Evolutionary conservation across 805 yeast genomes (phyloP).

Genomic region (Diddensiella transvaalensis): DNA sequence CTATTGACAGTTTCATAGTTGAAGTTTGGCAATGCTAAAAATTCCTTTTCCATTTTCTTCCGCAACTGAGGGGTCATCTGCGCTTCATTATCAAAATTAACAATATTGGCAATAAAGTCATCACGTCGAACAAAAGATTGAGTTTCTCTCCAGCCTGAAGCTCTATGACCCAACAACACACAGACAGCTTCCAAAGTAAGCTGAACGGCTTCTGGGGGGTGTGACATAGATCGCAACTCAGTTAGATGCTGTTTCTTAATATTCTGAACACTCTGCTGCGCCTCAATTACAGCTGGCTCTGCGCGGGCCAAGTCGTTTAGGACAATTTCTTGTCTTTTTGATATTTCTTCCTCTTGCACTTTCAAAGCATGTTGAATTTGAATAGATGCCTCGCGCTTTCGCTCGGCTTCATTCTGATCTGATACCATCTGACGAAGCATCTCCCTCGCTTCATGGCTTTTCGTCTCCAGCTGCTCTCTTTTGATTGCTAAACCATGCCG

Average conservation of each 20-base stretch:
- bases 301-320: conserved; percentile 64
- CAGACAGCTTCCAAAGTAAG: conserved; percentile 86
- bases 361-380: conserved; percentile 68
- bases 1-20: conserved; percentile 72
- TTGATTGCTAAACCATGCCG: conserved; percentile 53
- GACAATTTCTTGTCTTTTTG: conserved; percentile 51
- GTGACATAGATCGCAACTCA: conserved; percentile 81
- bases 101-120: conserved; percentile 81
- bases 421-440: conserved; percentile 72
- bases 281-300: conserved; percentile 81
- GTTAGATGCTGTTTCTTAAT: conserved; percentile 90
- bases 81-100: conserved; percentile 60
- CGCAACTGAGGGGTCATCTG: conserved; percentile 56
- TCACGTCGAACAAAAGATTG: conserved; percentile 76
- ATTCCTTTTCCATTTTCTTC: conserved; percentile 52
- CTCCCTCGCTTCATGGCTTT: conserved; percentile 64
- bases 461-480: conserved; percentile 44
- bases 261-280: conserved; percentile 84
- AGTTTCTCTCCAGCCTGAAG: conserved; percentile 73
- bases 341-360: conserved; percentile 61
- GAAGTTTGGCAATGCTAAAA: conserved; percentile 59
- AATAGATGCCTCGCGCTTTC: conserved; percentile 80
- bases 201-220: conserved; percentile 87
- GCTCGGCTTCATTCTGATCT: conserved; percentile 89
- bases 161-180: conserved; percentile 67